phyloP scores from a whole-genome alignment of 768 basidiomycete species.

The Tylopilus plumbeoviolaceoides region DNA sequence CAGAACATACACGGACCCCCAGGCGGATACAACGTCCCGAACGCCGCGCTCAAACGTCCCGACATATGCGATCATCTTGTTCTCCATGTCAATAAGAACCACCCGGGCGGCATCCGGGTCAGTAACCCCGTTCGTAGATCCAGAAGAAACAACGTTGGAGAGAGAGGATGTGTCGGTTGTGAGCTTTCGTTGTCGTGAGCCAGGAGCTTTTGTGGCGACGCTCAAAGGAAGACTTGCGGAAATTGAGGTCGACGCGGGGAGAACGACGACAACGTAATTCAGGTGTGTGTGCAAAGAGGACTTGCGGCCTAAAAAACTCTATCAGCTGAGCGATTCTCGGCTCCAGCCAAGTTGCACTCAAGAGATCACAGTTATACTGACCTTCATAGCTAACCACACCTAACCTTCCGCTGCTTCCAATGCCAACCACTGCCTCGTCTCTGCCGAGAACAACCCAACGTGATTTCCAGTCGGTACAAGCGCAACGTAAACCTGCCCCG shows the following conservation, averaged over 20 bases:
- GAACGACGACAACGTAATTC: slow-evolving; percentile 89
- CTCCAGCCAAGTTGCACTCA: neutral
- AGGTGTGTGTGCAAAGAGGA: slow-evolving; percentile 68
- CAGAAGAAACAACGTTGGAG: slow-evolving; percentile 1
- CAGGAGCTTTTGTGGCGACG: slow-evolving; percentile 56
- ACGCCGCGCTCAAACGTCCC: slow-evolving; percentile 82
- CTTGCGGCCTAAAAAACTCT: slow-evolving; percentile 39
- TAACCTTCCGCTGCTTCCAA: slow-evolving; percentile 75
- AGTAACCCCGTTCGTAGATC: slow-evolving; percentile 37
- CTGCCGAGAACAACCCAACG: slow-evolving; percentile 78
- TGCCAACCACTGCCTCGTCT: slow-evolving; percentile 90
- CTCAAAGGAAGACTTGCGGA: slow-evolving; percentile 40
- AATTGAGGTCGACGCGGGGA: slow-evolving; percentile 73
- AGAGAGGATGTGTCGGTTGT: slow-evolving; percentile 12
- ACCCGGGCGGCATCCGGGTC: slow-evolving; percentile 71
- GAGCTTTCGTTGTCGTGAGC: slow-evolving; percentile 21
- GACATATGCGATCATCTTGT: slow-evolving; percentile 84
- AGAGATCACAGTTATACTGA: slow-evolving; percentile 23
- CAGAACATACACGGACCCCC: slow-evolving; percentile 77
- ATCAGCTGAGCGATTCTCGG: neutral
- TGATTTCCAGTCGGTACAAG: slow-evolving; percentile 70
- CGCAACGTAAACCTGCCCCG: slow-evolving; percentile 82
- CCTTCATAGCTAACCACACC: slow-evolving; percentile 93
- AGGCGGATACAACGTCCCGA: slow-evolving; percentile 74
- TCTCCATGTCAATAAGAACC: slow-evolving; percentile 86